Base-by-base conservation (phyloP, 345 rosid species). In the Boechera divaricarpa region DNA sequence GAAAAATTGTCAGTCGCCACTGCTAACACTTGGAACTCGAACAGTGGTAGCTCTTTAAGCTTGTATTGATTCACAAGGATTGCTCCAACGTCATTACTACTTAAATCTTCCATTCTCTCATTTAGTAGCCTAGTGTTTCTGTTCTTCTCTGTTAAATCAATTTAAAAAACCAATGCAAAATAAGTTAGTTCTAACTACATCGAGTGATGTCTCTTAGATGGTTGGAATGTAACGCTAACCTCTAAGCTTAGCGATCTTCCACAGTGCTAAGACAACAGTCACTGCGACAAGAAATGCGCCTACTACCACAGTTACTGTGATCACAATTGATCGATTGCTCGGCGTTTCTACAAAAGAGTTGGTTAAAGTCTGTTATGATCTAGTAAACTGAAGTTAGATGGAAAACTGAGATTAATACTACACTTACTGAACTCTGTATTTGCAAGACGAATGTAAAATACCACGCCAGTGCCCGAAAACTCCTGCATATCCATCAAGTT, bases 371-470 rank as follows among this genome's bases (percentile, higher is more conserved):
- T 53, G n/a, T 28, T 12, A 6, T 28, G 35, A 54, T 33, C 5
- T 63, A 52, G 10, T 41, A 32, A 18, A 38, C 41, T 32, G 10
- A 1, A 38, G 45, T 63, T 53, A 18, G 24, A 32, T 15, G 32
- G 24, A 7, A 57, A 4, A 31, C 53, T 11, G 41, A 42, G 4
- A 2, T 35, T 35, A 35, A 35, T 28, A 35, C 38, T 35, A 16
- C 7, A 62, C 56, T 49, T 69, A 83, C 87, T 80, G 3, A 84
- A 60, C 59, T 86, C 90, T 16, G 88, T 76, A 69, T 33, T 12
- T 26, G 82, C 75, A 0, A 84, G 29, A 45, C 85, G 88, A 31
- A 88, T 59, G 45, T 68, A 57, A 3, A 84, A 79, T 63, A 82
- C 59, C 16, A 28, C 35, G 2, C 89, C 90, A 0, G 63, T 18